A percentile compares a stretch with the other conserved stretches of the same genome.
Conservation (phyloP, 176 grass and related monocot species). For the Eremochloa ophiuroides region DNA sequence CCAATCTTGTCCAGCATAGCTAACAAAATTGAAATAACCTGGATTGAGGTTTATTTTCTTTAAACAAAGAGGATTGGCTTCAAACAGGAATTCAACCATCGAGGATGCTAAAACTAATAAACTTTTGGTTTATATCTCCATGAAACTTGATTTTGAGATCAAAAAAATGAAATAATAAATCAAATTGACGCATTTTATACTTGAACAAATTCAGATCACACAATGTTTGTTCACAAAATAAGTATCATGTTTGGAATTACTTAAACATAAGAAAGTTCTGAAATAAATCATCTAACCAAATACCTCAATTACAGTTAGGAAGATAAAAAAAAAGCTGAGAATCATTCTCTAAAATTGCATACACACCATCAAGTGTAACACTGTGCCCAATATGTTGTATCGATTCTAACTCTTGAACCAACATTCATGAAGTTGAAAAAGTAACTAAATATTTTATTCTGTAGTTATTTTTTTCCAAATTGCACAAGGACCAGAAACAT, state of each 20-base stretch:
- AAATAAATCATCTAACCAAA: neutral
- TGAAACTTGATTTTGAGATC: neutral
- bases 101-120: neutral
- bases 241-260: neutral
- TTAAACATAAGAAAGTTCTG: neutral
- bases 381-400: neutral
- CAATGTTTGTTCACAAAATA: neutral
- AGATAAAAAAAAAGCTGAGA: neutral
- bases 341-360: neutral
- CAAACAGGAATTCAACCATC: neutral
- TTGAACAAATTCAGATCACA: neutral
- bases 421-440: no score
- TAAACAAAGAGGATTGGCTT: neutral
- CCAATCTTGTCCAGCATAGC: neutral
- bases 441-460: no score
- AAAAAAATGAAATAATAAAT: neutral
- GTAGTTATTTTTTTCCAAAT: no score
- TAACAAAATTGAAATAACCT: conserved; percentile 13
- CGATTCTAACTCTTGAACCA: neutral
- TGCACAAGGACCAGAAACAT: neutral
- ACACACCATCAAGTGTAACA: neutral
- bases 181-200: neutral
- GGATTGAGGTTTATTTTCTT: neutral
- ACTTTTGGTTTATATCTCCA: neutral
- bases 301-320: neutral